phyloP scores from a whole-genome alignment of 2,329 filamentous ascomycete genomes.

The Claviceps pazoutovae region DNA sequence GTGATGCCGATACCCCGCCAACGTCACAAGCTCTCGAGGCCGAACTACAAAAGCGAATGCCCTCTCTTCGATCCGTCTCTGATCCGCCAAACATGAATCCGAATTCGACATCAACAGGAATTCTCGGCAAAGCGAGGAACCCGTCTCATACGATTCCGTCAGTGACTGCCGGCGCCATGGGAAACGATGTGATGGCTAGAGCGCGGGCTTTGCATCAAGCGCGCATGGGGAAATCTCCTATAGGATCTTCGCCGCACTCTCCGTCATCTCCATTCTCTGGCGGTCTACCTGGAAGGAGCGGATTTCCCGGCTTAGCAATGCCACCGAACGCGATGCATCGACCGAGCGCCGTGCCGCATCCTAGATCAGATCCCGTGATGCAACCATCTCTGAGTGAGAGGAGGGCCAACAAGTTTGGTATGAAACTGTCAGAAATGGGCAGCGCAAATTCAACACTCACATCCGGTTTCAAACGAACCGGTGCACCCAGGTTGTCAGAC shows the following conservation, averaged over 20 bases:
- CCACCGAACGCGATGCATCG: constrained; percentile 28
- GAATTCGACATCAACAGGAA: constrained; percentile 73
- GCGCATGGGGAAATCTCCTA: constrained; percentile 27
- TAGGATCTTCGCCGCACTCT: constrained; percentile 15
- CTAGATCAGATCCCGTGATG: constrained; percentile 38
- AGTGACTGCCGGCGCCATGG: constrained; percentile 19
- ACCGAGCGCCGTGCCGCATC: constrained; percentile 34
- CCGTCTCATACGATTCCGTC: constrained; percentile 29
- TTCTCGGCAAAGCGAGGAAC: constrained; percentile 52
- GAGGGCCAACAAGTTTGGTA: constrained; percentile 35
- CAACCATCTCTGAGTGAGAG: constrained; percentile 52
- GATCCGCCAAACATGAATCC: constrained; percentile 54
- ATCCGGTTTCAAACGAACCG: constrained; percentile 15
- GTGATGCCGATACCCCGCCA: constrained; percentile 15
- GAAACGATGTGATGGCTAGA: constrained; percentile 32
- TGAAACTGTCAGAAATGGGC: constrained; percentile 45
- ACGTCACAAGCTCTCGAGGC: constrained; percentile 25
- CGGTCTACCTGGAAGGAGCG: constrained; percentile 24
- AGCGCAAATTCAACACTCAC: constrained; percentile 14
- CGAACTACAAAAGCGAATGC: constrained; percentile 34
- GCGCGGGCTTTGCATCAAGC: constrained; percentile 32
- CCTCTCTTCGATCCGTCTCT: constrained; percentile 46
- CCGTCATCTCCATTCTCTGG: constrained; percentile 19
- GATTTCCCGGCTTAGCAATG: constrained; percentile 29
- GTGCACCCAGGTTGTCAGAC: constrained; percentile 31